Base-by-base conservation (phyloP, 2,329 filamentous ascomycete species). In the Aspergillus sergii region DNA sequence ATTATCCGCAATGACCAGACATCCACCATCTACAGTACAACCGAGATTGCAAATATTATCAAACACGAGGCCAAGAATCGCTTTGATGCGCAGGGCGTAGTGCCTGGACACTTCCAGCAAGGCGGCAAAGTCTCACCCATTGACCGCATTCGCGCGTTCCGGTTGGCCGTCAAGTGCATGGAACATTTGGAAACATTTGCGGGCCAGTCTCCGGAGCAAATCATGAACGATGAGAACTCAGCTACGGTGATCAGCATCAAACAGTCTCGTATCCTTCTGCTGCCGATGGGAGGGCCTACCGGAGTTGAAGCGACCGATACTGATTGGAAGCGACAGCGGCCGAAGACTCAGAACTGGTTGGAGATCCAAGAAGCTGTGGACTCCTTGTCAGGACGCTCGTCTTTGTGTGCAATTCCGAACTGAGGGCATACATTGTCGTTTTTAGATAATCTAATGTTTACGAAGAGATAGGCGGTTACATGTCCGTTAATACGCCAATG, bases 1-100 rank as follows among this genome's bases (percentile, higher is more conserved):
- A 95, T 99, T 67, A 88, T 98, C 14, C 89, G 96, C 76, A 98
- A 97, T 78, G 94, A 99, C 79, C 94, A 93, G 79, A 91, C 94
- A 6, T 95, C 91, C 72, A 88, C 86, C 71, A 93, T 93, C 16
- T 98, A 97, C 84, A 92, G 86, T 57, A 96, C 95, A 30, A 92
- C 96, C 78, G 87, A 97, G 62, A 94, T 99, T 72, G 93, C 94
- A 41, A 90, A 94, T 74, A 97, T 97, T 79, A 97, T 98, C 80
- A 91, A 91, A 60, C 93, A 96, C 69, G 94, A 97, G 78, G 91
- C 93, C 8, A 89, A 91, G 68, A 93, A 93, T 67, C 89, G 93
- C 19, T 99, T 98, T 75, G 94, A 98, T 78, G 91, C 91, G 55
- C 89, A 94, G 65, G 91, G 94, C 76, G 93, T 92, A 70, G 94